Evolutionary conservation across 2,329 filamentous ascomycete species (phyloP).

Genomic region (Arthrobotrys entomopaga): DNA sequence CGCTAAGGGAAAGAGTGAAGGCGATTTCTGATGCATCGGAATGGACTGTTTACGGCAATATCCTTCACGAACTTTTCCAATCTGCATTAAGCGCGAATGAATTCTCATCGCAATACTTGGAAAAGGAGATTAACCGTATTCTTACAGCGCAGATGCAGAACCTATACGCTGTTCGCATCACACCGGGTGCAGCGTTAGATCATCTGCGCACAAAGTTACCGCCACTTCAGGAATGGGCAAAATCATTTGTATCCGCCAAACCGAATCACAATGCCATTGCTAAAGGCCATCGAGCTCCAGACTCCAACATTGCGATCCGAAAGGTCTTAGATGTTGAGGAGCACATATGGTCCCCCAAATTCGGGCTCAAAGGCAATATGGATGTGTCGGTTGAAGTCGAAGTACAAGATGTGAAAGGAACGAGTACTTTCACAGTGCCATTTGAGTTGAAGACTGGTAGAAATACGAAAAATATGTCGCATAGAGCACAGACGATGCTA

Average conservation of each 20-base stretch:
- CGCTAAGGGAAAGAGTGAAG: constrained; percentile 94
- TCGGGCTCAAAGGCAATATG: constrained; percentile 95
- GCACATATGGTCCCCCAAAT: constrained; percentile 98
- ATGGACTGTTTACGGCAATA: constrained; percentile 88
- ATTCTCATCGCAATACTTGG: constrained; percentile 78
- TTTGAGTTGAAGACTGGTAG: constrained; percentile 96
- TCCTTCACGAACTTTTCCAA: constrained; percentile 96
- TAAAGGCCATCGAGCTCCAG: constrained; percentile 77
- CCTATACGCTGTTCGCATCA: constrained; percentile 85
- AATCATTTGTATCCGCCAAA: constrained; percentile 76
- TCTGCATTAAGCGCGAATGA: constrained; percentile 83
- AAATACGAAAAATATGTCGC: constrained; percentile 76
- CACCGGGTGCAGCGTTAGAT: constrained; percentile 76
- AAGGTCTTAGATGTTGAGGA: constrained; percentile 97
- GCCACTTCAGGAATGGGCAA: constrained; percentile 84
- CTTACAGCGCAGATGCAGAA: constrained; percentile 85
- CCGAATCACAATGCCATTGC: constrained; percentile 78
- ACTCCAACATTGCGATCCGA: constrained; percentile 83
- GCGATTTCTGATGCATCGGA: constrained; percentile 82
- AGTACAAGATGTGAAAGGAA: constrained; percentile 75
- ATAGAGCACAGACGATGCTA: constrained; percentile 91
- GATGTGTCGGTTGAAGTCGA: constrained; percentile 93
- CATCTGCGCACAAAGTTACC: constrained; percentile 85
- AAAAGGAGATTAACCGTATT: constrained; percentile 73
- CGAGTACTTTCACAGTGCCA: constrained; percentile 79